Evolutionary conservation across 1,284 basidiomycete species (phyloP), one percentile per base, ranked within the genome.

Genomic region (Leccinum subrobustum): DNA sequence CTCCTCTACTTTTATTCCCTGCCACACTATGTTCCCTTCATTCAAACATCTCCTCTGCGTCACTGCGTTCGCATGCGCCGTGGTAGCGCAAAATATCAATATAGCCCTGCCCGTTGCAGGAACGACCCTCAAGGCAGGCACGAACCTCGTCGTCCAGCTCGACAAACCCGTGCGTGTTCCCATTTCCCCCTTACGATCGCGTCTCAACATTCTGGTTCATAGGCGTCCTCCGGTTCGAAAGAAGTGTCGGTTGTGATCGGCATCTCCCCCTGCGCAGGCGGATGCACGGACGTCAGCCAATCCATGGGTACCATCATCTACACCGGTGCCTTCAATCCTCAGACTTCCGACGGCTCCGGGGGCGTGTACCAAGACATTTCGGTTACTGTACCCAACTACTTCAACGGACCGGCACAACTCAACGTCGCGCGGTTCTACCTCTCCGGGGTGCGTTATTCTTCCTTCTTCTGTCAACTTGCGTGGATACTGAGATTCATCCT

Each of bases 231-330:
- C 11, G 31, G 0, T 0, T 76, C 77, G 2, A 64, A 69, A 31
- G 82, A 84, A 55, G 74, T 84, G 20, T 75, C 75, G 77, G 67
- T 42, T 42, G 39, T 11, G 11, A 42, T 42, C 5, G 39, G 39
- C 1, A 54, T 78, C n/a, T 64, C 68, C 47, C 66, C 71, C 16
- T 83, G 82, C 63, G 20, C 63, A 61, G 9, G 0, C 0, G 57
- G 37, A 2, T 70, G 59, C 31, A 4, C 18, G 5, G 54, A 37
- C 20, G 75, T 54, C 67, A 72, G 2, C 7, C 63, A 78, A 11
- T 66, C 66, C 1, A 65, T 85, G 16, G 83, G 82, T 2, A 64
- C 58, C 9, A 63, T 81, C 59, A 71, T 84, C 27, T 84, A 83
- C 69, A 70, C 69, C 16, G 83, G 83, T 5, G 58, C 67, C 0